Percentiles rank a stretch among this genome's conserved stretches.
Evolutionary conservation across 768 basidiomycete genomes (phyloP).

Genomic region (Naganishia onofrii): DNA sequence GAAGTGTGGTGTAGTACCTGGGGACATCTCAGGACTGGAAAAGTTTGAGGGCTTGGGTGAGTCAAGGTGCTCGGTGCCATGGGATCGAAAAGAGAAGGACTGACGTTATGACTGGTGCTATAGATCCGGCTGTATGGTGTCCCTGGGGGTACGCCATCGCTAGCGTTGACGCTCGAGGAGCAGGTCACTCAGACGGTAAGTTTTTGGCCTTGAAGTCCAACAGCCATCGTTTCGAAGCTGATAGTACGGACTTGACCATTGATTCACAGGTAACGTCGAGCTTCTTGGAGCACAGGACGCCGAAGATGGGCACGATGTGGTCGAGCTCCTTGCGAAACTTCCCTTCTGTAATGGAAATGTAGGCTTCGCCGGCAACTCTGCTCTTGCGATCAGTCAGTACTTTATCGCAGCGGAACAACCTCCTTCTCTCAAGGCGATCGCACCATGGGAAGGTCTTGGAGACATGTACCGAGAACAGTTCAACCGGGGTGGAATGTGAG

Average conservation of each 20-base stretch:
- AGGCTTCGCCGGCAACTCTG: conserved; percentile 33
- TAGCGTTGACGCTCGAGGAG: conserved; percentile 16
- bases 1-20: conserved; percentile 5
- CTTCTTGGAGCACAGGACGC: conserved; percentile 31
- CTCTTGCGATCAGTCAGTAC: conserved; percentile 35
- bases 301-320: conserved; percentile 33
- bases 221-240: neutral
- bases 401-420: conserved; percentile 33
- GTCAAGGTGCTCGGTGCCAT: neutral
- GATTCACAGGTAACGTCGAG: neutral
- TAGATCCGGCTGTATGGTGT: conserved; percentile 27
- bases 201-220: neutral
- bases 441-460: conserved; percentile 37
- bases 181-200: conserved; percentile 23
- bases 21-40: neutral
- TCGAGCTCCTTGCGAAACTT: conserved; percentile 31
- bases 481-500: conserved; percentile 34
- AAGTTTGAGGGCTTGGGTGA: conserved; percentile 9
- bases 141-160: conserved; percentile 24
- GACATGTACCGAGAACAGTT: conserved; percentile 34
- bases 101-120: neutral
- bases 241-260: neutral
- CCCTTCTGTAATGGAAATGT: conserved; percentile 37
- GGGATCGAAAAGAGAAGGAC: neutral
- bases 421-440: conserved; percentile 38